Conservation (phyloP, 169 alveolate genomes). For the Ichthyophthirius multifiliis region DNA sequence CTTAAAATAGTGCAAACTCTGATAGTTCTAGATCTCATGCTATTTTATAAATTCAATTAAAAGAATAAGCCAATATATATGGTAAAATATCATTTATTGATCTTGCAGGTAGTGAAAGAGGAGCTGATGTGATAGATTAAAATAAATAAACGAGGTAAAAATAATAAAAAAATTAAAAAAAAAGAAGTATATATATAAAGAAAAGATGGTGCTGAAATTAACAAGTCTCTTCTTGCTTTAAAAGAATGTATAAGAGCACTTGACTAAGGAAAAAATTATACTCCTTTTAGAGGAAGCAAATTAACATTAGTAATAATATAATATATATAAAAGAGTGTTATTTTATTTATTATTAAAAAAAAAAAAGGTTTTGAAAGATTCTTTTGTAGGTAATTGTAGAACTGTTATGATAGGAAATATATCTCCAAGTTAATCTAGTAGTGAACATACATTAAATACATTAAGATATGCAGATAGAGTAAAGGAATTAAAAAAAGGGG, state of each 20-base stretch:
- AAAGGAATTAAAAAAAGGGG: constrained; percentile 86
- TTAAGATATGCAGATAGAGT: constrained; percentile 97
- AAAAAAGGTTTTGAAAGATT: constrained; percentile 89
- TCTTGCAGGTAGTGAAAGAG: constrained; percentile 99
- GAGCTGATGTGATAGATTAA: constrained; percentile 97
- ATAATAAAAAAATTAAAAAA: neutral
- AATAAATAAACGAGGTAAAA: constrained; percentile 88
- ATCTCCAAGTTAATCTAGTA: constrained; percentile 94
- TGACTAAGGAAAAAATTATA: constrained; percentile 96
- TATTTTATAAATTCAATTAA: constrained; percentile 91
- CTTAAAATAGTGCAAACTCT: constrained; percentile 95
- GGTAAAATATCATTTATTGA: constrained; percentile 95
- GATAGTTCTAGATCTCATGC: constrained; percentile 99
- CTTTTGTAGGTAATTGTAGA: constrained; percentile 95
- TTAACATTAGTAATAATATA: constrained; percentile 84
- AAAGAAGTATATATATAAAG: constrained; percentile 1
- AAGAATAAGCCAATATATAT: constrained; percentile 74
- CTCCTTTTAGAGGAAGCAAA: constrained; percentile 98
- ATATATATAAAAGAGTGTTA: neutral
- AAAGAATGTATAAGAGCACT: constrained; percentile 99
- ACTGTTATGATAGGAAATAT: constrained; percentile 99
- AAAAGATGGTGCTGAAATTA: constrained; percentile 99
- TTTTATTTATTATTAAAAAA: neutral
- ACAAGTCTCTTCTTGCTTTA: constrained; percentile 96
- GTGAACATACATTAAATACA: constrained; percentile 99